These are phyloP conservation scores for Colletotrichum plurivorum DNA, from an alignment of 2,329 filamentous ascomycete species.

Conservation along the genomic window DNA sequence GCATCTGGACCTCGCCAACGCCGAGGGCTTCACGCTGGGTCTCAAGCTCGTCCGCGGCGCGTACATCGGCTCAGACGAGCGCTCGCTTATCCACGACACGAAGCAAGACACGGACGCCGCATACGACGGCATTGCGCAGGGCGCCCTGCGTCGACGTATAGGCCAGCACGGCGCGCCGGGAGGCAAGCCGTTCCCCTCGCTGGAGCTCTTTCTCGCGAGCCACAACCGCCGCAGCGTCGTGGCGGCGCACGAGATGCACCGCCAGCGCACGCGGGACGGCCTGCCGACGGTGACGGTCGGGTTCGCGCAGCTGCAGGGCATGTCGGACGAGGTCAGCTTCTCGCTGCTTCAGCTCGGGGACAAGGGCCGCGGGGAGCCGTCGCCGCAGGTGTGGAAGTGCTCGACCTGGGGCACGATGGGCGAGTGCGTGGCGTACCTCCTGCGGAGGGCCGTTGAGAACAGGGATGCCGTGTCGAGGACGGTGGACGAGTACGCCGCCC, in stretches of 20 bases:
- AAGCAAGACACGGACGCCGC: slow-evolving; percentile 79
- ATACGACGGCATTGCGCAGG: slow-evolving; percentile 80
- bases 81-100: slow-evolving; percentile 79
- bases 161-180: slow-evolving; percentile 49
- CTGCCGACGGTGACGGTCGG: slow-evolving; percentile 56
- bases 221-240: slow-evolving; percentile 73
- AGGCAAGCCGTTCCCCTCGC: slow-evolving; percentile 65
- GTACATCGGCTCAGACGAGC: slow-evolving; percentile 79
- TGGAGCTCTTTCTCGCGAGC: slow-evolving; percentile 82
- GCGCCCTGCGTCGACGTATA: slow-evolving; percentile 76
- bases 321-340: slow-evolving; percentile 93
- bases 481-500: slow-evolving; percentile 47
- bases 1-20: slow-evolving; percentile 72
- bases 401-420: slow-evolving; percentile 48
- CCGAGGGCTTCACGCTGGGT: slow-evolving; percentile 76
- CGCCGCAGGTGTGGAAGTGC: slow-evolving; percentile 46
- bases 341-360: slow-evolving; percentile 59
- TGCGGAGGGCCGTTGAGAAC: slow-evolving; percentile 47
- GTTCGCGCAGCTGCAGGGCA: slow-evolving; percentile 64
- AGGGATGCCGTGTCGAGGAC: slow-evolving; percentile 52
- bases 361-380: slow-evolving; percentile 8
- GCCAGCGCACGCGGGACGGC: slow-evolving; percentile 63
- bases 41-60: slow-evolving; percentile 84
- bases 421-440: slow-evolving; percentile 47
- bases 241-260: slow-evolving; percentile 74